Evolutionary conservation across 106 monocot genomes (phyloP).

Genomic region (Dendrobium huoshanense): DNA sequence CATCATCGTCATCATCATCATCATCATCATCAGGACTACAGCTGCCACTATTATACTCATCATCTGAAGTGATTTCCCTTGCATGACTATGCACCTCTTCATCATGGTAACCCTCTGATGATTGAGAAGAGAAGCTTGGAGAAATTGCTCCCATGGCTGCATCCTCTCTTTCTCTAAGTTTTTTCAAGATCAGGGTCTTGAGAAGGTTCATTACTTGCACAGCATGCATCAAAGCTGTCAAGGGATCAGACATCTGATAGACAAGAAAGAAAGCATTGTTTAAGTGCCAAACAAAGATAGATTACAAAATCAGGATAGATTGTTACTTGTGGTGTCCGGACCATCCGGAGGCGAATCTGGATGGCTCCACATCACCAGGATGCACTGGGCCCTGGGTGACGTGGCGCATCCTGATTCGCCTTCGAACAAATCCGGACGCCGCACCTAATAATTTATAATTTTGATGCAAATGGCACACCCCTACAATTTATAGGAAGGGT

Average conservation of each 20-base stretch:
- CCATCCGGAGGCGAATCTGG: no score
- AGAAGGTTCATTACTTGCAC: constrained; percentile 98
- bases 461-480: no score
- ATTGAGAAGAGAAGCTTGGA: constrained; percentile 42
- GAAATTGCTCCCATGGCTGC: constrained; percentile 23
- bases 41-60: constrained; percentile 19
- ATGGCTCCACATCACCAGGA: no score
- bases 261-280: constrained; percentile 1
- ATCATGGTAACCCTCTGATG: constrained; percentile 12
- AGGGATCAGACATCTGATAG: constrained; percentile 89
- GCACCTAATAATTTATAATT: no score
- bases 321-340: no score
- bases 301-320: background rate
- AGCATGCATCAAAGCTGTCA: constrained; percentile 95
- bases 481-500: no score
- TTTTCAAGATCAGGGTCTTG: constrained; percentile 72
- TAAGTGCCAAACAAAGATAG: background rate
- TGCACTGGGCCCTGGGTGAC: no score
- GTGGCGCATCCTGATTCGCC: no score
- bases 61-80: constrained; percentile 9
- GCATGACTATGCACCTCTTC: constrained; percentile 13
- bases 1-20: background rate
- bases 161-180: constrained; percentile 74
- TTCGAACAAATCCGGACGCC: no score
- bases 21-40: background rate